Base-by-base conservation (phyloP, 805 yeast species). In the Dipodascus albidus region DNA sequence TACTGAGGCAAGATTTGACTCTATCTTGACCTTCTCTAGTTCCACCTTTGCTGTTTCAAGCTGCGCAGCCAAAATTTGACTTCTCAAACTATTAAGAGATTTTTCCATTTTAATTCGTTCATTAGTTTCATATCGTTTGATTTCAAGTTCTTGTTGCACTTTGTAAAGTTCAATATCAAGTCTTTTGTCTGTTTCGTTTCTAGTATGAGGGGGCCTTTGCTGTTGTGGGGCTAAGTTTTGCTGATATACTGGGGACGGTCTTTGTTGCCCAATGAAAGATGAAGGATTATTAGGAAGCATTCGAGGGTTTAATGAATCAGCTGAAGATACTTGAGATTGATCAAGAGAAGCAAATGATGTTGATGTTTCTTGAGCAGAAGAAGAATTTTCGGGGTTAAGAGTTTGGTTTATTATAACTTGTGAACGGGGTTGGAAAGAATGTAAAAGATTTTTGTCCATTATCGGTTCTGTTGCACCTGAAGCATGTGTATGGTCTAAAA, bases 1-100 rank as follows among this genome's bases (percentile, higher is more conserved):
- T 6, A 38, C 44, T 6, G 44, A 38, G 6, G 44, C 44, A 17
- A 38, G 4, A 17, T 38, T 38, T 14, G 44, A 38, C 20, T 38
- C 44, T 38, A 38, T 38, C n/a, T 38, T 38, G 44, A 38, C 20
- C n/a, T 38, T 38, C 20, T 38, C 44, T 14, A 38, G 15, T 14
- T 38, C 44, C n/a, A 38, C 44, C n/a, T 38, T 38, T 38, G 44
- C 44, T 38, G 44, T 38, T 14, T 38, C 44, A 14, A 38, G 44
- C 15, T 38, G 44, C 8, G 20, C 44, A 38, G 44, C 44, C 20
- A 38, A 19, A 38, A 38, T 38, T 17, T 38, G 44, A 19, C 44
- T 38, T 38, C 44, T 14, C 44, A 38, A n/a, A 14, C n/a, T 38
- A 17, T 38, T 38, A 4, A 38, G n/a, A 38, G 44, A 38, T 17